Conservation (phyloP, 2,329 filamentous ascomycete species). For the Lachnellula cervina region DNA sequence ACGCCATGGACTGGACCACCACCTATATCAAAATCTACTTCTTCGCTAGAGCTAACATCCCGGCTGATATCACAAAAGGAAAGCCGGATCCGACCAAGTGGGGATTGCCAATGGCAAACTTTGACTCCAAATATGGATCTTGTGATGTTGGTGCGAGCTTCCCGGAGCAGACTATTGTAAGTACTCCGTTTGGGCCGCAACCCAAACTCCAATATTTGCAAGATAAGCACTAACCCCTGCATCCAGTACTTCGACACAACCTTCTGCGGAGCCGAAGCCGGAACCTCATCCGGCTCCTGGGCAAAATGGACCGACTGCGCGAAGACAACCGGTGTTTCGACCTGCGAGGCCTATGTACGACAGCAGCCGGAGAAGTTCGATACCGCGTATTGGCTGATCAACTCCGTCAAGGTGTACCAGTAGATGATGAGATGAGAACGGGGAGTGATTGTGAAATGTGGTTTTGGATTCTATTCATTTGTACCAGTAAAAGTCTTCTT, state of each 20-base stretch:
- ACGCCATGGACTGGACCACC: constrained; percentile 53
- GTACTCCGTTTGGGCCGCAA: background rate
- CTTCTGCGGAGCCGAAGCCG: constrained; percentile 86
- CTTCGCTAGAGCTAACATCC: constrained; percentile 64
- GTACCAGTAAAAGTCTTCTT: no score
- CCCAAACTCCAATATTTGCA: background rate
- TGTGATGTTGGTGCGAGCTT: constrained; percentile 72
- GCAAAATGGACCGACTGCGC: constrained; percentile 42
- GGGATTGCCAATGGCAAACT: constrained; percentile 59
- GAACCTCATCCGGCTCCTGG: constrained; percentile 43
- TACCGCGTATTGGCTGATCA: constrained; percentile 74
- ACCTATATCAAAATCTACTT: constrained; percentile 45
- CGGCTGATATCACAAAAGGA: constrained; percentile 57
- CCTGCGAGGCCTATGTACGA: constrained; percentile 68
- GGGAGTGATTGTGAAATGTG: constrained; percentile 10
- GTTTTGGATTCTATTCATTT: background rate
- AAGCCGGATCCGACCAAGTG: constrained; percentile 61
- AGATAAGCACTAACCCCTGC: background rate
- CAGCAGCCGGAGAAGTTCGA: constrained; percentile 65
- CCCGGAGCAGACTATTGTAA: constrained; percentile 64
- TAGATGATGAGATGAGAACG: constrained; percentile 2
- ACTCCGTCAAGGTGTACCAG: constrained; percentile 62
- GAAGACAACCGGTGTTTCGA: constrained; percentile 57
- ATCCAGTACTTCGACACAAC: constrained; percentile 61
- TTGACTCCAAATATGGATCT: constrained; percentile 44